Conservation (phyloP, 495 filamentous ascomycete genomes). For the Hypoxylon rickii region DNA sequence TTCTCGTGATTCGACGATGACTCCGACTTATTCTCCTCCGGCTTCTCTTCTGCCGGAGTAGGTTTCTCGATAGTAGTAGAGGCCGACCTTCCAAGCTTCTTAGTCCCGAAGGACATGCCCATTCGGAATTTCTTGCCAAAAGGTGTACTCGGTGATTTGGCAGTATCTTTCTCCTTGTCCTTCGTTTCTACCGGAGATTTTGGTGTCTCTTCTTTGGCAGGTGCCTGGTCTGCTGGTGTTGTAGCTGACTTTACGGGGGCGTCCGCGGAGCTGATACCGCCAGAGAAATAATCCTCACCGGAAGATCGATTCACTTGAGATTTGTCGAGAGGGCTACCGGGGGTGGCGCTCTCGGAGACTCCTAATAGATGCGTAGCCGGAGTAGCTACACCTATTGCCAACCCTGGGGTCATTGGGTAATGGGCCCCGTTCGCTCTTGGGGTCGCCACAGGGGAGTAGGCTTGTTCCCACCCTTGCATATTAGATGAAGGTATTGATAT, state of each 20-base stretch:
- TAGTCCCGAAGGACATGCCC: conserved; percentile 77
- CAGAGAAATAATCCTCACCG: conserved; percentile 54
- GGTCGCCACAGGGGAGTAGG: conserved; percentile 55
- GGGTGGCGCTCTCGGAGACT: conserved; percentile 41
- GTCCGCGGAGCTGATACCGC: conserved; percentile 48
- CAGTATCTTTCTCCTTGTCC: conserved; percentile 62
- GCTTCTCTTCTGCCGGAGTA: conserved; percentile 69
- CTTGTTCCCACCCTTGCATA: conserved; percentile 53
- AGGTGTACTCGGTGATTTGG: conserved; percentile 68
- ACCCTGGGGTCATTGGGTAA: conserved; percentile 69
- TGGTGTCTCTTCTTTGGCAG: conserved; percentile 40
- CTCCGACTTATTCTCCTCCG: conserved; percentile 61
- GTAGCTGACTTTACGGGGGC: conserved; percentile 36
- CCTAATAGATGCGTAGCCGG: conserved; percentile 58
- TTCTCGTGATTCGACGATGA: conserved; percentile 79
- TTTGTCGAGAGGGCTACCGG: conserved; percentile 48
- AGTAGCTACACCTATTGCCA: conserved; percentile 80
- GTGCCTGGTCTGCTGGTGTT: conserved; percentile 37
- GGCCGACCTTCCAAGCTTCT: conserved; percentile 77
- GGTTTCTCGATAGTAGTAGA: conserved; percentile 77
- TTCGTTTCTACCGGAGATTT: conserved; percentile 64
- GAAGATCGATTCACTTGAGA: conserved; percentile 45
- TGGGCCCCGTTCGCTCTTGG: conserved; percentile 65
- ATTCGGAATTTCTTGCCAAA: conserved; percentile 90
- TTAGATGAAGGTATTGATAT: conserved; percentile 70